A percentile compares a stretch with the other conserved stretches of the same genome.
These are phyloP conservation scores for Lathyrus oleraceus DNA, from an alignment of 306 rosid species.

Conservation along the genomic window DNA sequence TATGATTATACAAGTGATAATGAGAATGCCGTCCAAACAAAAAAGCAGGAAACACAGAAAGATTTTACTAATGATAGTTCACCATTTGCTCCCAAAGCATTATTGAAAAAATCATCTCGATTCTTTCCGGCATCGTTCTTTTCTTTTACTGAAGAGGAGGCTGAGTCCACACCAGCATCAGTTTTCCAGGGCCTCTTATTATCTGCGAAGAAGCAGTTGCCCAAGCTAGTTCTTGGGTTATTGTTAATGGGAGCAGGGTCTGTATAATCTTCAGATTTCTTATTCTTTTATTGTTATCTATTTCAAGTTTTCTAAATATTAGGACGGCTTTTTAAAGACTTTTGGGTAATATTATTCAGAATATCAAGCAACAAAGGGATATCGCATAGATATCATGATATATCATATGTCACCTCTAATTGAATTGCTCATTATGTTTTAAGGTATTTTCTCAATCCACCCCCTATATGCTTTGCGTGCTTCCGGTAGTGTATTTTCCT, in stretches of 20 bases:
- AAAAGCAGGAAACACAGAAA: constrained; percentile 80
- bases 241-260: constrained; percentile 91
- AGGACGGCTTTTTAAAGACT: constrained; percentile 16
- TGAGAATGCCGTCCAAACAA: constrained; percentile 68
- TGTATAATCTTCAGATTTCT: constrained; percentile 43
- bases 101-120: constrained; percentile 87
- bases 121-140: constrained; percentile 97
- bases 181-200: constrained; percentile 70
- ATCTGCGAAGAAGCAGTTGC: constrained; percentile 66
- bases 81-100: constrained; percentile 69
- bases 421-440: constrained; percentile 15
- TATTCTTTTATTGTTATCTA: constrained; percentile 33
- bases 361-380: constrained; percentile 6
- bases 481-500: too few relatives aligned
- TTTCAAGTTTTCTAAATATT: constrained; percentile 27
- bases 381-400: constrained; percentile 2
- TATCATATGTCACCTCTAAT: neutral
- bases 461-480: too few relatives aligned
- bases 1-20: constrained; percentile 59
- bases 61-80: constrained; percentile 78
- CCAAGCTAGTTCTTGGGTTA: constrained; percentile 73
- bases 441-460: neutral
- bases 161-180: constrained; percentile 72
- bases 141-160: constrained; percentile 77
- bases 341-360: constrained; percentile 23